phyloP scores from a whole-genome alignment of 2,329 filamentous ascomycete genomes.

The Berkeleyomyces rouxiae region DNA sequence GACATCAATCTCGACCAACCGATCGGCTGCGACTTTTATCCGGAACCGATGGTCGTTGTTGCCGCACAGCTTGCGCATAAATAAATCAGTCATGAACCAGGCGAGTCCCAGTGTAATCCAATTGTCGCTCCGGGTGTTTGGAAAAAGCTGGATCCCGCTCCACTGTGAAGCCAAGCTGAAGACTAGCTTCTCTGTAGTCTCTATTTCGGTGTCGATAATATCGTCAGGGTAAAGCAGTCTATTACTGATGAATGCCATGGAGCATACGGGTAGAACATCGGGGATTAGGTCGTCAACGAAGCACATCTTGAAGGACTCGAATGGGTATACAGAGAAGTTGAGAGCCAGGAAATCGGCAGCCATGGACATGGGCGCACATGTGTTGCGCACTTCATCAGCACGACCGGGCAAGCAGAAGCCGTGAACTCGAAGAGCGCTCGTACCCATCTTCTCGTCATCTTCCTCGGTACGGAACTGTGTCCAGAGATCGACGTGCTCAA shows the following conservation, averaged over 20 bases:
- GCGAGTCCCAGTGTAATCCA: conserved; percentile 86
- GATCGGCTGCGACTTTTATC: conserved; percentile 71
- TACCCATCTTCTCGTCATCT: conserved; percentile 77
- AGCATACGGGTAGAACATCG: conserved; percentile 63
- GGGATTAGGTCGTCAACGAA: conserved; percentile 80
- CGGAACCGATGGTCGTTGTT: conserved; percentile 90
- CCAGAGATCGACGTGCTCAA: conserved; percentile 75
- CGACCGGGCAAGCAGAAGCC: conserved; percentile 82
- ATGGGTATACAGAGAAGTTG: conserved; percentile 80
- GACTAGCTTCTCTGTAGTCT: conserved; percentile 63
- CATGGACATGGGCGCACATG: conserved; percentile 66
- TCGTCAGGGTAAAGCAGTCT: conserved; percentile 71
- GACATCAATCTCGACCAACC: conserved; percentile 64
- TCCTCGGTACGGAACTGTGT: conserved; percentile 79
- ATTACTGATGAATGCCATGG: conserved; percentile 73
- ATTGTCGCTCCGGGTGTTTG: conserved; percentile 61
- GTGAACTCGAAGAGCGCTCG: conserved; percentile 74
- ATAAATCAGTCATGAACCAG: conserved; percentile 88
- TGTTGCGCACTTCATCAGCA: conserved; percentile 68
- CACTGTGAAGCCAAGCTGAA: conserved; percentile 81
- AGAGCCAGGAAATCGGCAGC: conserved; percentile 86
- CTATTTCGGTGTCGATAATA: conserved; percentile 70
- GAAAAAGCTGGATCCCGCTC: conserved; percentile 83
- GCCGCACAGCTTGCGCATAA: conserved; percentile 77
- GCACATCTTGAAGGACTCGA: conserved; percentile 78